Base-by-base conservation (phyloP, 176 grass and related monocot genomes). In the Saccharum officinarum region DNA sequence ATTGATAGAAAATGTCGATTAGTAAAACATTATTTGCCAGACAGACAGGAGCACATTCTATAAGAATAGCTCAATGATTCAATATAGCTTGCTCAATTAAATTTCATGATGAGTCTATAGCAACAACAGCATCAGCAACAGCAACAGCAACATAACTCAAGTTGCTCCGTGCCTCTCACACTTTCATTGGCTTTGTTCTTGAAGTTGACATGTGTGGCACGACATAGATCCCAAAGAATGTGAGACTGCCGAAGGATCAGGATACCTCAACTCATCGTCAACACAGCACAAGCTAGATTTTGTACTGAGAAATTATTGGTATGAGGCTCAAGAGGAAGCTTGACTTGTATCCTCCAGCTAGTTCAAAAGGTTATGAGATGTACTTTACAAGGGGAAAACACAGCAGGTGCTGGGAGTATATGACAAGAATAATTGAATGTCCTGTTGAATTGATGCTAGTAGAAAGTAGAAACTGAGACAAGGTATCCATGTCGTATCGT, bases 1-100 rank as follows among this genome's bases (percentile, higher is more conserved):
- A 22, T 5, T 67, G 37, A 6, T 1, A 79, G 79, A 41, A 82
- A 86, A 68, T 60, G 42, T 33, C 18, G 8, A 61, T 45, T 49
- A 34, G 54, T 71, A n/a, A 70, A n/a, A 67, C 31, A 63, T 6
- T 76, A 36, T 77, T 81, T 69, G 47, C 17, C 11, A 38, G 20
- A 31, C 12, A 82, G 25, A 40, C 11, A 45, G 33, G 15, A 52
- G 15, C 17, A 46, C 0, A n/a, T 52, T 52, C 72, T 52, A 74
- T 52, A 36, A 59, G 39, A 79, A 38, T 6, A 52, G 50, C 38
- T 65, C 72, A 87, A 75, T 41, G 47, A 80, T 81, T 67, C 85
- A 59, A 82, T 44, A 26, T 12, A 87, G 45, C 47, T 57, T 36
- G 26, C 20, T 68, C 60, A 5, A 70, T 46, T 8, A 60, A 69